Evolutionary conservation across 148 eudicot species (phyloP).

Genomic region (Gaultheria prostrata): DNA sequence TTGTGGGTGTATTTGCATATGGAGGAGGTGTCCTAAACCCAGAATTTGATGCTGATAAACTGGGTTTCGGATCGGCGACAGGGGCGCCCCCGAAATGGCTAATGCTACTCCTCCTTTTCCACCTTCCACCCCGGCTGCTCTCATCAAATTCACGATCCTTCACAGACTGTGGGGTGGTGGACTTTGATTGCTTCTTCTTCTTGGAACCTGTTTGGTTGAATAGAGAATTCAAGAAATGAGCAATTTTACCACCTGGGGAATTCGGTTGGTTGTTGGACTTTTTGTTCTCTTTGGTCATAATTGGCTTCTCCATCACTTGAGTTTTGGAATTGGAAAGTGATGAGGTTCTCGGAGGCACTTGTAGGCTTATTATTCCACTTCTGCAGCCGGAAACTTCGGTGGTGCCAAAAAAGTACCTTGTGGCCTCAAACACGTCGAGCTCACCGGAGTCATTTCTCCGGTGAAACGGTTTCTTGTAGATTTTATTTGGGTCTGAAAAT

Average conservation of each 20-base stretch:
- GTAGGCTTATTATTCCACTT: conserved; percentile 64
- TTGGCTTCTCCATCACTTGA: conserved; percentile 17
- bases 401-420: conserved; percentile 60
- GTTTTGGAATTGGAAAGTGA: conserved; percentile 13
- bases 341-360: conserved; percentile 46
- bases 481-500: conserved; percentile 33
- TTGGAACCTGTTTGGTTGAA: conserved; percentile 62
- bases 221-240: conserved; percentile 70
- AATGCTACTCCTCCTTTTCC: conserved; percentile 68
- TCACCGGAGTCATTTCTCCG: conserved; percentile 62
- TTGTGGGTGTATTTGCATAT: conserved; percentile 46
- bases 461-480: conserved; percentile 37
- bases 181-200: conserved; percentile 60
- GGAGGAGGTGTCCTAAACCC: conserved; percentile 73
- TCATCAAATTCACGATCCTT: conserved; percentile 54
- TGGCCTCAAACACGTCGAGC: conserved; percentile 80
- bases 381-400: conserved; percentile 23
- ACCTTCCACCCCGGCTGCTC: conserved; percentile 43
- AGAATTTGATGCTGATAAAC: conserved; percentile 38
- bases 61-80: conserved; percentile 18
- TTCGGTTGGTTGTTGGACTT: conserved; percentile 76
- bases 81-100: conserved; percentile 42
- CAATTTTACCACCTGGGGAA: conserved; percentile 86
- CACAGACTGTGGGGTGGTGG: conserved; percentile 31
- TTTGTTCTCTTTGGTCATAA: conserved; percentile 36